phyloP scores from a whole-genome alignment of 441 rosid species.

The Geranium incanum region DNA sequence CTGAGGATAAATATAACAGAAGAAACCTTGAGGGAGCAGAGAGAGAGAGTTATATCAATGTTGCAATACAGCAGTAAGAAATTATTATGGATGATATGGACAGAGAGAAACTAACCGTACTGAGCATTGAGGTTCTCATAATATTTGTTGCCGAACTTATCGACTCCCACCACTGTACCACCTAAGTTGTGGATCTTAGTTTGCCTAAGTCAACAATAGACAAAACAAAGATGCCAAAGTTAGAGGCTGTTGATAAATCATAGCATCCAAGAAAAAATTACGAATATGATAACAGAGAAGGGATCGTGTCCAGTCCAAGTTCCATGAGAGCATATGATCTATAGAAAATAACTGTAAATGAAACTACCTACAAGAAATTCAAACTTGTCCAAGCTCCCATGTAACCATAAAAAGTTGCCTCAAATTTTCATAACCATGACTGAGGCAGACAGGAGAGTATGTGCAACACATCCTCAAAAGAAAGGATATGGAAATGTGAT shows the following conservation, averaged over 20 bases:
- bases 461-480: too few relatives aligned
- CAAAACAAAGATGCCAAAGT: slow-evolving; percentile 5
- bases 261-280: background rate
- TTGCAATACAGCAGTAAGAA: background rate
- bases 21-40: background rate
- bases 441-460: too few relatives aligned
- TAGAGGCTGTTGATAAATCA: slow-evolving; percentile 9
- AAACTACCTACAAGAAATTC: background rate
- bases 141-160: slow-evolving; percentile 88
- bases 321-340: background rate
- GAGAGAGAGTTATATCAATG: background rate
- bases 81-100: background rate
- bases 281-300: background rate
- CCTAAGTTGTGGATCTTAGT: slow-evolving; percentile 90
- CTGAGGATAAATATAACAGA: background rate
- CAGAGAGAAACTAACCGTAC: slow-evolving; percentile 45
- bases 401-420: too few relatives aligned
- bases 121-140: slow-evolving; percentile 67
- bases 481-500: too few relatives aligned
- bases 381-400: background rate
- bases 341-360: background rate
- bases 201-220: slow-evolving; percentile 46
- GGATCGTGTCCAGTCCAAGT: background rate
- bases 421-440: too few relatives aligned
- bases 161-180: slow-evolving; percentile 75